Evolutionary conservation across 202 grass and related monocot species (phyloP).

Genomic region (Zoysia matrella): DNA sequence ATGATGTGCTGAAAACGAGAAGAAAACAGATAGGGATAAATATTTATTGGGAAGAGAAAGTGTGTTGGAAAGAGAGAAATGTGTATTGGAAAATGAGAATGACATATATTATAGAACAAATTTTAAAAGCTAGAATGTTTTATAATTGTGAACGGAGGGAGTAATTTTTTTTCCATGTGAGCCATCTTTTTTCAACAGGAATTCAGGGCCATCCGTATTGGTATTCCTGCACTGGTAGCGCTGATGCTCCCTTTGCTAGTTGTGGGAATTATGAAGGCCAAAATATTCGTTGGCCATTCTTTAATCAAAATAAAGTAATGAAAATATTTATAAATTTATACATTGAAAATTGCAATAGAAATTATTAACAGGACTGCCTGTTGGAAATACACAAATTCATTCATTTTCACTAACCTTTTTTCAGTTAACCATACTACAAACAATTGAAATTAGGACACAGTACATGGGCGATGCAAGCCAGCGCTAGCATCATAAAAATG

Average conservation of each 20-base stretch:
- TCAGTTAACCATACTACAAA: slow-evolving; percentile 41
- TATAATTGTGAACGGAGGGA: no score
- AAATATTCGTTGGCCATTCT: background rate
- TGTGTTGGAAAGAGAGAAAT: no score
- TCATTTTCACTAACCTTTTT: slow-evolving; percentile 3
- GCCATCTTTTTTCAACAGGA: background rate
- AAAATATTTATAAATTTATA: background rate
- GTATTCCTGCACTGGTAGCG: background rate
- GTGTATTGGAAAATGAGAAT: no score
- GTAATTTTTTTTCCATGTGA: background rate
- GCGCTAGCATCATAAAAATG: background rate
- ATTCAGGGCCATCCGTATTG: background rate
- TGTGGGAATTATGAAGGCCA: background rate
- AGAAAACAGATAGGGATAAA: no score
- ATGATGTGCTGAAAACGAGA: no score
- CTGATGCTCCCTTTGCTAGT: slow-evolving; percentile 13
- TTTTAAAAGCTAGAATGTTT: no score
- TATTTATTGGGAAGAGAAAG: no score
- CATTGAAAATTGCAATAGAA: background rate
- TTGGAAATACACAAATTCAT: slow-evolving; percentile 18
- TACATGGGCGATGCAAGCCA: slow-evolving; percentile 23
- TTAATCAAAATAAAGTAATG: background rate
- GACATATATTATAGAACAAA: no score
- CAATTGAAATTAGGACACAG: slow-evolving; percentile 46
- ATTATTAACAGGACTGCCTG: no score